Conservation (phyloP, 495 filamentous ascomycete genomes). For the Monascus purpureus region DNA sequence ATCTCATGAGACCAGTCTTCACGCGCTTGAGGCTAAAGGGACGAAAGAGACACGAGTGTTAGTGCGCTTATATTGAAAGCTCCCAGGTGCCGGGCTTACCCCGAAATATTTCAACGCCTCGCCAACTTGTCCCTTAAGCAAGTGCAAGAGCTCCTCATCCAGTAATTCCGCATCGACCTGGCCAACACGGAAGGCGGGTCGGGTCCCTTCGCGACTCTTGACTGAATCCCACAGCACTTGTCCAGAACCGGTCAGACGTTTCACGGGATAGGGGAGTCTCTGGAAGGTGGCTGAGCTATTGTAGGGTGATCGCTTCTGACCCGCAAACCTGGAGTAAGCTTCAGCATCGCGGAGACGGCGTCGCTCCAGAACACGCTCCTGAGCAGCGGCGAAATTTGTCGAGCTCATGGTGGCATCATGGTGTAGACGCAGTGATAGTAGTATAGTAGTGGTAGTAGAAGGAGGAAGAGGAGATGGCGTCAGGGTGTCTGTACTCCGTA, state of each 20-base stretch:
- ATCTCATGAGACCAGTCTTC: slow-evolving; percentile 87
- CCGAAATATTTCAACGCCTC: slow-evolving; percentile 83
- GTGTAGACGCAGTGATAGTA: slow-evolving; percentile 4
- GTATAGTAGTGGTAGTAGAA: background rate
- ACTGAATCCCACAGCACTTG: slow-evolving; percentile 54
- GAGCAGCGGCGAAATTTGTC: slow-evolving; percentile 70
- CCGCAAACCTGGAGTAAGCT: slow-evolving; percentile 37
- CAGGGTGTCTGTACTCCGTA: no score
- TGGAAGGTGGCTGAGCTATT: slow-evolving; percentile 31
- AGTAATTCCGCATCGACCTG: slow-evolving; percentile 94
- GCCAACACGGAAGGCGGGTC: slow-evolving; percentile 81
- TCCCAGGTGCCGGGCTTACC: no score
- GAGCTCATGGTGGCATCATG: slow-evolving; percentile 49
- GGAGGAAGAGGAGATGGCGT: slow-evolving; percentile 4
- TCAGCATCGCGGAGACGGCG: slow-evolving; percentile 57
- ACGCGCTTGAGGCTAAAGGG: slow-evolving; percentile 38
- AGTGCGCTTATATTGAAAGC: no score
- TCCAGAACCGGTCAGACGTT: slow-evolving; percentile 40
- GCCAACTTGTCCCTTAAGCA: slow-evolving; percentile 76
- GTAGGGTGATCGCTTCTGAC: slow-evolving; percentile 44
- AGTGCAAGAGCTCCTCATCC: slow-evolving; percentile 80
- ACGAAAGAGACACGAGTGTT: slow-evolving; percentile 1
- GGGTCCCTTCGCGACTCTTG: slow-evolving; percentile 60
- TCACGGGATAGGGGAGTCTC: slow-evolving; percentile 51
- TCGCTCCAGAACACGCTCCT: slow-evolving; percentile 67